Evolutionary conservation across 441 rosid genomes (phyloP), one percentile per base, ranked within the genome.

Genomic region (Adansonia rubrostipa): DNA sequence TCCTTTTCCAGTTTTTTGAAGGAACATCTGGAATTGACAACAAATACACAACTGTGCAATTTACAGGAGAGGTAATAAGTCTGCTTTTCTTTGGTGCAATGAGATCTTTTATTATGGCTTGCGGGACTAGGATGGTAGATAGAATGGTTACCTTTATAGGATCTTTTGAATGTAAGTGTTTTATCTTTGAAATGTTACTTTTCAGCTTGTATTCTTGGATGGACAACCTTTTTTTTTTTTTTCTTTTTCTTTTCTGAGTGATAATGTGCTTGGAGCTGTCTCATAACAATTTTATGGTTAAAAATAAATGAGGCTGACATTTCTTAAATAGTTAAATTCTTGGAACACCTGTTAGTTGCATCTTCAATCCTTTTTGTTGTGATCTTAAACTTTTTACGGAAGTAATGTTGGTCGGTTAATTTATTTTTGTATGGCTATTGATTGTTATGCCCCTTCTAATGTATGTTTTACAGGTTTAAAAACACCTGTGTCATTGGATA

Each of bases 21-120:
- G 99, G 99, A 81, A 95, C 99, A 68, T 93, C 99, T 78, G 98
- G 98, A 48, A 95, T 95, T 53, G 99, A 95, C 84, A 95, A 92
- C 89, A 95, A 95, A 84, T 93, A 85, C 64, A 60, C 64, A 60
- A 60, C 64, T 20, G 64, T 60, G 14, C 64, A 60, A 22, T 60
- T 60, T 60, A 95, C 98, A 11, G 99, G 98, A 81, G 98, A 95
- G 98, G 99, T 95, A 81, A 77, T 79, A 65, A 28, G 20, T 22
- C 60, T 62, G 45, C 28, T 62, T 71, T 71, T 15, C 47, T 19
- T 17, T 51, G 44, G 61, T 71, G 44, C 20, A 14, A 1, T 24
- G 8, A 61, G 60, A 24, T 70, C 51, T 45, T 70, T 24, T 71
- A 15, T 7, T n/a, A 9, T 24, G 22, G 14, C 45, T 71, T 24